Conservation (phyloP, 179 eudicot species). For the Vitellaria paradoxa region DNA sequence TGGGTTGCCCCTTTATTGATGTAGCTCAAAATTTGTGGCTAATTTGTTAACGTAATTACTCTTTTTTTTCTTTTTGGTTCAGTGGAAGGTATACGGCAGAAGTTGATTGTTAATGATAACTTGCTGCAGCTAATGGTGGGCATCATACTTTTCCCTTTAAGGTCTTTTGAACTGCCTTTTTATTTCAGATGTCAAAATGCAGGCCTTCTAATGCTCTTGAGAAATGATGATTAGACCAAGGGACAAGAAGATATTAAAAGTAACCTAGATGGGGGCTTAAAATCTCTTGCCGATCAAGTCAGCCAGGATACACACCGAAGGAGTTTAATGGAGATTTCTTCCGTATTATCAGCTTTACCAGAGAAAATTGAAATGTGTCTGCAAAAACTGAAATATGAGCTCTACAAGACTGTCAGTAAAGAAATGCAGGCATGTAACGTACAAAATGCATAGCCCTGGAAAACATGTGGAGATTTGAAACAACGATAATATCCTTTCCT, state of each 20-base stretch:
- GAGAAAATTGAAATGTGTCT: conserved; percentile 42
- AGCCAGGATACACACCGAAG: conserved; percentile 40
- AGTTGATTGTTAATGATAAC: conserved; percentile 58
- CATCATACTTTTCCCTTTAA: background rate
- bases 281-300: conserved; percentile 51
- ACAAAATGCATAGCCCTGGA: background rate
- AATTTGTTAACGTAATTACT: background rate
- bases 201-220: conserved; percentile 18
- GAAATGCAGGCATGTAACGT: conserved; percentile 60
- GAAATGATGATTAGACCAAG: conserved; percentile 52
- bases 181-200: background rate
- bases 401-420: conserved; percentile 42
- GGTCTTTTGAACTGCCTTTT: background rate
- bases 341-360: conserved; percentile 46
- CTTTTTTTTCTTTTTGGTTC: conserved; percentile 7
- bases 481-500: background rate
- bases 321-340: conserved; percentile 45
- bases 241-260: conserved; percentile 71
- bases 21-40: conserved; percentile 6
- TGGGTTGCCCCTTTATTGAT: background rate
- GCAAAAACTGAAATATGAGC: conserved; percentile 47
- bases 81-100: conserved; percentile 86
- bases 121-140: conserved; percentile 62
- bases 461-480: background rate
- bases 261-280: conserved; percentile 46